These are phyloP conservation scores for Leccinum variicolor DNA, from an alignment of 768 basidiomycete species.

Conservation along the genomic window DNA sequence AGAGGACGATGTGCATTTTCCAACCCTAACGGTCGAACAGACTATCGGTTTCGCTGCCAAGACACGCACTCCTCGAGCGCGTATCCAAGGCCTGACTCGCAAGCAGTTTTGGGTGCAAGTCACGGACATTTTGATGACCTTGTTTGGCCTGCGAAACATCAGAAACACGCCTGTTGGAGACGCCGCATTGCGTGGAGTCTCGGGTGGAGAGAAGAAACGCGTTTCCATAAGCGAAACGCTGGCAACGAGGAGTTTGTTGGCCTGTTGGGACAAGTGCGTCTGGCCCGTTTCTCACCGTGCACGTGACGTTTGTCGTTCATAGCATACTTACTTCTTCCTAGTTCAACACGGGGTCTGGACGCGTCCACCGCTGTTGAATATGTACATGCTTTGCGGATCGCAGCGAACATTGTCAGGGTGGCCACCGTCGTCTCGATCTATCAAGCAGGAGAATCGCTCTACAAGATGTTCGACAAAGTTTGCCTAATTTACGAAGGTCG, in stretches of 20 bases:
- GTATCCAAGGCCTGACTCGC: conserved; percentile 43
- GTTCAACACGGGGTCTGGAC: conserved; percentile 65
- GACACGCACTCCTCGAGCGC: conserved; percentile 61
- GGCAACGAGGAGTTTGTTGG: conserved; percentile 67
- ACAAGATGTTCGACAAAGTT: conserved; percentile 68
- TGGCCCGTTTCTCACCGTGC: conserved; percentile 22
- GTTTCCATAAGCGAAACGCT: conserved; percentile 75
- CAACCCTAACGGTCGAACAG: conserved; percentile 76
- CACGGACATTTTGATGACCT: conserved; percentile 52
- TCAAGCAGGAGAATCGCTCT: conserved; percentile 74
- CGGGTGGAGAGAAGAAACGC: conserved; percentile 79
- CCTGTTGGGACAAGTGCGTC: conserved; percentile 69
- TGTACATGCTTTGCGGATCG: conserved; percentile 63
- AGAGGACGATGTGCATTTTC: conserved; percentile 85
- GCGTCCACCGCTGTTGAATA: conserved; percentile 74
- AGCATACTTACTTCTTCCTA: conserved; percentile 32
- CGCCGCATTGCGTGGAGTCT: conserved; percentile 69
- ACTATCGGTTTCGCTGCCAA: conserved; percentile 69
- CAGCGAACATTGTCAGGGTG: conserved; percentile 51
- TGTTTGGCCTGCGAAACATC: conserved; percentile 77
- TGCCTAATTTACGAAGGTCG: conserved; percentile 58
- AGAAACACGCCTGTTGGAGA: conserved; percentile 77
- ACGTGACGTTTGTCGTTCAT: conserved; percentile 43
- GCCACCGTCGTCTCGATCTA: conserved; percentile 81
- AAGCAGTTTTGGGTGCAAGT: conserved; percentile 15